phyloP scores from a whole-genome alignment of 139 green algal genomes.

The Yamagishiella unicocca region DNA sequence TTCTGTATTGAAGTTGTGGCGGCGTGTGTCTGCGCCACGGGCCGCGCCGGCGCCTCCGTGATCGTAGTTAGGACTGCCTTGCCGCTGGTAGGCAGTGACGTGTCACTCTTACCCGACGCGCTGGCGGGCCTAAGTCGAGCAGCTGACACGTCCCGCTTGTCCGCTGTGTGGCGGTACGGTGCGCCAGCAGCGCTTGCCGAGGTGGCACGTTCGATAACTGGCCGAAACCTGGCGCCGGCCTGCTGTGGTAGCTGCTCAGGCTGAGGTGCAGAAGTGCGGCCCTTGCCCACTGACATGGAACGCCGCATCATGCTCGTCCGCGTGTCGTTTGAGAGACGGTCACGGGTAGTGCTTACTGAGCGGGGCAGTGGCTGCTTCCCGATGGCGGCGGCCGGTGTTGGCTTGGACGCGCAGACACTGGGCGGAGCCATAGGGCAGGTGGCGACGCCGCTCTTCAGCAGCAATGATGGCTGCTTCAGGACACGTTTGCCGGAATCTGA shows the following conservation, averaged over 20 bases:
- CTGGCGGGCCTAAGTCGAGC: background rate
- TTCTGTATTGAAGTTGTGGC: background rate
- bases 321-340: conserved; percentile 5
- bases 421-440: background rate
- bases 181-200: background rate
- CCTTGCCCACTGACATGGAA: conserved; percentile 39
- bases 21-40: background rate
- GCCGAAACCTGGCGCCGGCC: background rate
- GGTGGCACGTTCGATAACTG: background rate
- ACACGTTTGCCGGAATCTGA: background rate
- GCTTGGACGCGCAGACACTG: background rate
- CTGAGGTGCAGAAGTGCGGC: background rate
- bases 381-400: background rate
- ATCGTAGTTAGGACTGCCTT: background rate
- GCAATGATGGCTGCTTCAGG: background rate
- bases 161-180: background rate
- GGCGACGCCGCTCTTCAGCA: background rate
- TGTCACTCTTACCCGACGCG: background rate
- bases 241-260: background rate
- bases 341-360: background rate
- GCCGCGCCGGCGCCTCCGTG: background rate
- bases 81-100: background rate
- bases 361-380: background rate
- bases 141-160: conserved; percentile 9
- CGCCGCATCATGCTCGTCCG: conserved; percentile 29